Evolutionary conservation across 2,329 filamentous ascomycete species (phyloP), one percentile per base, ranked within the genome.

Genomic region (Apiospora rasikravindrae): DNA sequence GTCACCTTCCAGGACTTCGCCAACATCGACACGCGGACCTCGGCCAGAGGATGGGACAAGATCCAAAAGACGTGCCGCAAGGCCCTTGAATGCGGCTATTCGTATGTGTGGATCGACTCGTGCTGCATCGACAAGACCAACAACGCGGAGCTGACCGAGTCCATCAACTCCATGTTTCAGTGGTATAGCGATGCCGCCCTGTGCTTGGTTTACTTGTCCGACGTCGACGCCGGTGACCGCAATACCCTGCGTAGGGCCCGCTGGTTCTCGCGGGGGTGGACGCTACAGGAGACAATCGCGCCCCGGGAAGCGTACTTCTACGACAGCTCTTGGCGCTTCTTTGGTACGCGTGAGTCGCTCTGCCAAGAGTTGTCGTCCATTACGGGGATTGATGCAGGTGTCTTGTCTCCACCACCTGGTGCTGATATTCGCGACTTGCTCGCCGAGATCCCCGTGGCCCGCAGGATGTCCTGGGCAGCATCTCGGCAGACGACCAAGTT

Each of bases 391-490:
- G 70, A 73, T 14, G 19, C 26, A 0, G 22, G 24, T 13, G 49
- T 73, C 7, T 69, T 76, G 24, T 45, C 26, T 19, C 53, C 68
- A 16, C 24, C 51, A 5, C 24, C 26, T 26, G 29, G 37, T 45
- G 45, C 57, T 71, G 29, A 44, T 51, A 40, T 66, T 22, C 57
- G 57, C 22, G 13, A 66, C 40, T 33, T 44, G 29, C 67, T 69
- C 16, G 33, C 19, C 37, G 24, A 47, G 2, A 67, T 72, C 14
- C 73, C 74, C 67, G 71, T 79, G 16, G 77, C 77, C 0, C 67
- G 73, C 10, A 73, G 76, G 24, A 80, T 81, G 79, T 78, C 77
- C 1, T 81, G 79, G 80, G 79, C 78, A 1, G 70, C 78, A 1
- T 47, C 61, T 1, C 73, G 80, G 24, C 2, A 73, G 45, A 80